Percentiles rank a stretch among this genome's conserved stretches.
phyloP scores from a whole-genome alignment of 2,329 filamentous ascomycete species.

The Lachnellula cervina region DNA sequence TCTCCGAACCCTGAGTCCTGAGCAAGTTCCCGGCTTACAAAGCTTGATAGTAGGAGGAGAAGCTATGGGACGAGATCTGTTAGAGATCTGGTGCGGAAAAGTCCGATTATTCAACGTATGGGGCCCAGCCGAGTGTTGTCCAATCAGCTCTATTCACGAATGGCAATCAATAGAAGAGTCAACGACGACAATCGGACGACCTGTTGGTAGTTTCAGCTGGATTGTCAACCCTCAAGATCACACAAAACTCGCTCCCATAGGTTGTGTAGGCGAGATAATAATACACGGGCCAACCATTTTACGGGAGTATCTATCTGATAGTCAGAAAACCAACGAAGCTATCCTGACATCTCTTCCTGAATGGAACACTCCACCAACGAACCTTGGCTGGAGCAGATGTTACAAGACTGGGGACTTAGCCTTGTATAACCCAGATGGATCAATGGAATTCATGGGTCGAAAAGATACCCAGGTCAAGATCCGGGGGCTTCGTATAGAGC shows the following conservation, averaged over 20 bases:
- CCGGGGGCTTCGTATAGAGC: conserved; percentile 58
- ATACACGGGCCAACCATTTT: conserved; percentile 50
- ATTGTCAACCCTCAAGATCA: conserved; percentile 26
- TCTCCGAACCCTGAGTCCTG: conserved; percentile 16
- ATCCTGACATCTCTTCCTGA: conserved; percentile 50
- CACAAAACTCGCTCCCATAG: conserved; percentile 14
- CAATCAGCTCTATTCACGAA: not conserved
- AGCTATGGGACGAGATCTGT: conserved; percentile 33
- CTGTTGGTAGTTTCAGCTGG: conserved; percentile 16
- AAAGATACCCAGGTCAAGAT: too few species aligned
- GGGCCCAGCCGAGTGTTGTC: conserved; percentile 32
- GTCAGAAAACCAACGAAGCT: conserved; percentile 49
- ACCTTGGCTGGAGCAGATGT: too few species aligned
- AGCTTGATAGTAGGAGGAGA: conserved; percentile 23
- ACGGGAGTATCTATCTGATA: conserved; percentile 55
- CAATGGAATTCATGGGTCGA: conserved; percentile 54
- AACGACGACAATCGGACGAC: not conserved
- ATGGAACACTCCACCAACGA: conserved; percentile 41
- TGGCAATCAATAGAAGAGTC: not conserved
- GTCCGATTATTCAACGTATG: conserved; percentile 38
- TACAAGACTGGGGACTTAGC: conserved; percentile 59
- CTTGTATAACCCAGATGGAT: conserved; percentile 44
- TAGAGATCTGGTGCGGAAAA: conserved; percentile 33
- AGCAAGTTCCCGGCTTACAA: conserved; percentile 19
- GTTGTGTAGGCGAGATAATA: conserved; percentile 22